Base-by-base conservation (phyloP, 805 yeast genomes). In the Wickerhamomyces tratensis region DNA sequence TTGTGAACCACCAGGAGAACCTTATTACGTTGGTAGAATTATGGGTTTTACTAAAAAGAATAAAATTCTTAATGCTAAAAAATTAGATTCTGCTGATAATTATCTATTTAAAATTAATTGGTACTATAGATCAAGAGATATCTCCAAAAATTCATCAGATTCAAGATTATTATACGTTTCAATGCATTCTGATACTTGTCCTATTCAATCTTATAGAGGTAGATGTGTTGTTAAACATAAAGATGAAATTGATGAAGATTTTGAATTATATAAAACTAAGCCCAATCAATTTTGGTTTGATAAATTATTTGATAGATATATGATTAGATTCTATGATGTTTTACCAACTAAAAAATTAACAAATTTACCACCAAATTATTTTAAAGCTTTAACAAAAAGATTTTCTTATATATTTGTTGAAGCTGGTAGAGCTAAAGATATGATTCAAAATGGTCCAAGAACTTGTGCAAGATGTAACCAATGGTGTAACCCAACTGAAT, bases 1-100 rank as follows among this genome's bases (percentile, higher is more conserved):
- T 11, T 78, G 93, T 48, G 96, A 87, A 59, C 96, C 96, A 1
- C 87, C 96, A 0, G 93, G 95, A 2, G 96, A 87, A 53, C 97
- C 98, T 0, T 93, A 84, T 65, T 86, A 87, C 53, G 74, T 93
- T 37, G 98, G 94, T 1, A 69, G 91, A 36, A 71, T 91, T 35
- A 74, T 86, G 69, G 93, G 89, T 13, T 86, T 88, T 50, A 69
- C 68, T 4, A 59, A 60, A 40, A 71, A 66, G 49, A 69, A 65
- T 13, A 31, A 31, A 31, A 9, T 12, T 41, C 26, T 44, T 11
- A 33, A 39, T 38, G 48, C 36, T 15, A 25, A 9, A 25, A 33
- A 37, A 27, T 41, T 26, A 35, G 72, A 68, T 43, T 69, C 70
- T 8, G 81, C 83, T 3, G 70, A 69, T 29, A 69, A 70, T 40